Conservation (phyloP, 176 grass and related monocot genomes). For the Raddia guianensis region DNA sequence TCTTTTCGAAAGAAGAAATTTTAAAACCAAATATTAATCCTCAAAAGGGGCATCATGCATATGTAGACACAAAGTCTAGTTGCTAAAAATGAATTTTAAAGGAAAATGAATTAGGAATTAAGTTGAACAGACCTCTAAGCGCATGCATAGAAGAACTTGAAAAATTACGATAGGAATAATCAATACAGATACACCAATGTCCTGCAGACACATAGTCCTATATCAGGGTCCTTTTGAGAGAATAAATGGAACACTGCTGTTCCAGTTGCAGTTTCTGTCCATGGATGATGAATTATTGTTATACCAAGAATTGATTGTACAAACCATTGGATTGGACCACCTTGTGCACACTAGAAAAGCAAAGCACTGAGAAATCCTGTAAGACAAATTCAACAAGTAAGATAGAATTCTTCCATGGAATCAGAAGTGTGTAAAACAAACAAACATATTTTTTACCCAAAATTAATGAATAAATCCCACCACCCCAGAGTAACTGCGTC, state of each 20-base stretch:
- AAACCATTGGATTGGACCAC: conserved; percentile 74
- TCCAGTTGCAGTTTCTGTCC: conserved; percentile 40
- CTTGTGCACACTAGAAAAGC: conserved; percentile 68
- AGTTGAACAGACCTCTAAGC: conserved; percentile 63
- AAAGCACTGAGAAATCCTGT: conserved; percentile 77
- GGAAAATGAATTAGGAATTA: conserved; percentile 13
- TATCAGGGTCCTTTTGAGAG: conserved; percentile 43
- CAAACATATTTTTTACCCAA: conserved; percentile 53
- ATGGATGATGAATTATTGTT: conserved; percentile 32
- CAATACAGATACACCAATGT: conserved; percentile 66
- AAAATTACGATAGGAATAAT: conserved; percentile 64
- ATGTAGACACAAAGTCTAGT: neutral
- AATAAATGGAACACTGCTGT: conserved; percentile 39
- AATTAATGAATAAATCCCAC: conserved; percentile 94
- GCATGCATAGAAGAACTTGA: conserved; percentile 81
- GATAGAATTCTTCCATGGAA: conserved; percentile 20
- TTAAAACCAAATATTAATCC: neutral
- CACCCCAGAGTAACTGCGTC: conserved; percentile 67
- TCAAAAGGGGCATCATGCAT: neutral
- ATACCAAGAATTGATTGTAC: conserved; percentile 48
- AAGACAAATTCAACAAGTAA: conserved; percentile 29
- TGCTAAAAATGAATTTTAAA: neutral
- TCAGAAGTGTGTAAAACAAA: conserved; percentile 16
- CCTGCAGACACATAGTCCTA: conserved; percentile 54
- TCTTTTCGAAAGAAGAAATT: conserved; percentile 9